phyloP scores from a whole-genome alignment of 2,329 filamentous ascomycete genomes.

The Colletotrichum chrysophilum region DNA sequence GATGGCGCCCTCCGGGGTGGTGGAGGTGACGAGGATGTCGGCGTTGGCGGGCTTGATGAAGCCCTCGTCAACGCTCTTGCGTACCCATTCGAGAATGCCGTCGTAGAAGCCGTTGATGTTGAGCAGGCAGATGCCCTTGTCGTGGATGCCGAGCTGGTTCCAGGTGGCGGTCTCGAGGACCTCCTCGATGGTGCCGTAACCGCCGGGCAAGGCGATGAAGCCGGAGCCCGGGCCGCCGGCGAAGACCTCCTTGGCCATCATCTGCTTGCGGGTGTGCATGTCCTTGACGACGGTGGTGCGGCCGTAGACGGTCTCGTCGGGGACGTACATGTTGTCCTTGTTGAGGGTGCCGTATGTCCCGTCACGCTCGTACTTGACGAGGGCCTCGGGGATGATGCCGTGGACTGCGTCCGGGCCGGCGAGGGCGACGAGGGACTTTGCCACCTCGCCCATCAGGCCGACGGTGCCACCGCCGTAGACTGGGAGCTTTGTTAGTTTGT shows the following conservation, averaged over 20 bases:
- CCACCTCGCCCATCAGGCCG: constrained; percentile 94
- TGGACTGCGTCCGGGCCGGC: constrained; percentile 84
- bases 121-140: constrained; percentile 76
- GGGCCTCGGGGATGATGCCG: constrained; percentile 88
- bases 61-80: constrained; percentile 73
- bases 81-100: constrained; percentile 82
- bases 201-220: constrained; percentile 87
- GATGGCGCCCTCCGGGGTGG: constrained; percentile 74
- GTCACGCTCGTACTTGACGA: constrained; percentile 80
- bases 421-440: constrained; percentile 83
- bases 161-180: constrained; percentile 90
- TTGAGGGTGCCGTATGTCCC: constrained; percentile 54
- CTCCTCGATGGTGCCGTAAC: constrained; percentile 96
- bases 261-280: constrained; percentile 94
- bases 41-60: constrained; percentile 77
- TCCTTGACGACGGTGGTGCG: constrained; percentile 87
- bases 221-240: constrained; percentile 81
- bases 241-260: constrained; percentile 91
- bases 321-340: constrained; percentile 59
- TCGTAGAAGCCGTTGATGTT: constrained; percentile 95
- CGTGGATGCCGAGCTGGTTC: constrained; percentile 96
- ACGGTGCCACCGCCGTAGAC: constrained; percentile 96
- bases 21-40: constrained; percentile 80
- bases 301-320: constrained; percentile 74
- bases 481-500: constrained; percentile 30